These are phyloP conservation scores for Osmanthus fragrans DNA, from an alignment of 257 asterid species.

Conservation along the genomic window DNA sequence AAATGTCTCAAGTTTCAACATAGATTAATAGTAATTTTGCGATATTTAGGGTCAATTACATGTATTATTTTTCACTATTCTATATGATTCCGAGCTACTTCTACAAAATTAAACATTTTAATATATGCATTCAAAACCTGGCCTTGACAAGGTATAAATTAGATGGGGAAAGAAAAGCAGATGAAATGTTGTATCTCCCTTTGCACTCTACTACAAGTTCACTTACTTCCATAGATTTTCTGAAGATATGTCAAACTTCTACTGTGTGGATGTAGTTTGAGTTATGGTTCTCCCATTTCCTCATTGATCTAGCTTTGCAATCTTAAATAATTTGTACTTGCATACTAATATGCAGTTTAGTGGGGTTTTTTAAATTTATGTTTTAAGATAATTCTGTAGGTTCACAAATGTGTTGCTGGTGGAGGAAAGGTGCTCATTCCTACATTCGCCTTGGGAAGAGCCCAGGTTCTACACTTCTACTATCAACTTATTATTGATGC, in stretches of 20 bases:
- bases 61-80: background rate
- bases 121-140: background rate
- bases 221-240: slow-evolving; percentile 1
- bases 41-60: background rate
- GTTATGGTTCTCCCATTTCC: background rate
- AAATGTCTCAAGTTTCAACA: background rate
- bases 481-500: background rate
- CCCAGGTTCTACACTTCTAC: slow-evolving; percentile 78
- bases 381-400: slow-evolving; percentile 44
- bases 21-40: background rate
- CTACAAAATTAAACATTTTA: background rate
- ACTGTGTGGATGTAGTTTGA: slow-evolving; percentile 4
- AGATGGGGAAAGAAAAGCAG: background rate
- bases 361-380: slow-evolving; percentile 3
- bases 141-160: background rate
- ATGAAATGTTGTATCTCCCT: background rate
- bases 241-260: background rate
- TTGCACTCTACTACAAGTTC: background rate
- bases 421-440: slow-evolving; percentile 98
- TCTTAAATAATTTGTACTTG: background rate
- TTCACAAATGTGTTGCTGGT: slow-evolving; percentile 76
- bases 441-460: slow-evolving; percentile 88
- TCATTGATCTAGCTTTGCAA: slow-evolving; percentile 7
- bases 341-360: slow-evolving; percentile 7
- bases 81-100: background rate